Conservation (phyloP, 2,329 filamentous ascomycete species). For the Paracoccidioides brasiliensis region DNA sequence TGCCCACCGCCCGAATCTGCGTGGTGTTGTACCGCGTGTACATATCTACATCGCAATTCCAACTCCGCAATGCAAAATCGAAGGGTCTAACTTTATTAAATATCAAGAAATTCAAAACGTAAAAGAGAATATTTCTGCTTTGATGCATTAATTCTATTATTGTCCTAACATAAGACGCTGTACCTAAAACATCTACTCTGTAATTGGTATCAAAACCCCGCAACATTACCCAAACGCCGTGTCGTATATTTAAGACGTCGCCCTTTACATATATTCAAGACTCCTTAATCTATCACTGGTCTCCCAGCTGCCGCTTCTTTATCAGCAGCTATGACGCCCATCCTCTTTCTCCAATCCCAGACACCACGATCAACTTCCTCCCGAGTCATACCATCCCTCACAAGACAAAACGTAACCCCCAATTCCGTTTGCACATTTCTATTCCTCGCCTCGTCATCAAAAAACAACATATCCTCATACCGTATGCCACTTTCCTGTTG, state of each 20-base stretch:
- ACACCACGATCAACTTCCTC: constrained; percentile 69
- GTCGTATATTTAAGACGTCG: neutral
- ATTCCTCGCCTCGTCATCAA: constrained; percentile 84
- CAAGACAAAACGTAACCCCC: constrained; percentile 73
- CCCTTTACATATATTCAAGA: constrained; percentile 9
- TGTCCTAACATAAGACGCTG: neutral
- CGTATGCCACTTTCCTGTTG: constrained; percentile 55
- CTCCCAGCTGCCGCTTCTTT: constrained; percentile 7
- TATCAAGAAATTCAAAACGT: too few species aligned
- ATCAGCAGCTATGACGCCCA: constrained; percentile 34
- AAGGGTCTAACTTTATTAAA: too few species aligned
- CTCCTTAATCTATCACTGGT: constrained; percentile 4
- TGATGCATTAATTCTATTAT: too few species aligned
- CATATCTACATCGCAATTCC: too few species aligned
- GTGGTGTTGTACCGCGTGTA: too few species aligned
- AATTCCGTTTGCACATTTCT: constrained; percentile 60
- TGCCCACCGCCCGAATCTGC: too few species aligned
- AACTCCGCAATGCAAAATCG: too few species aligned
- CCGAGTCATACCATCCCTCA: constrained; percentile 65
- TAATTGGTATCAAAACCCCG: neutral
- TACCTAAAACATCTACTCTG: neutral
- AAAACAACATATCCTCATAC: constrained; percentile 85
- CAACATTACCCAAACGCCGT: neutral
- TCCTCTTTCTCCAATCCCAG: constrained; percentile 63
- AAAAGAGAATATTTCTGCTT: too few species aligned